phyloP scores from a whole-genome alignment of 2,329 filamentous ascomycete species.

The Diaporthe amygdali region DNA sequence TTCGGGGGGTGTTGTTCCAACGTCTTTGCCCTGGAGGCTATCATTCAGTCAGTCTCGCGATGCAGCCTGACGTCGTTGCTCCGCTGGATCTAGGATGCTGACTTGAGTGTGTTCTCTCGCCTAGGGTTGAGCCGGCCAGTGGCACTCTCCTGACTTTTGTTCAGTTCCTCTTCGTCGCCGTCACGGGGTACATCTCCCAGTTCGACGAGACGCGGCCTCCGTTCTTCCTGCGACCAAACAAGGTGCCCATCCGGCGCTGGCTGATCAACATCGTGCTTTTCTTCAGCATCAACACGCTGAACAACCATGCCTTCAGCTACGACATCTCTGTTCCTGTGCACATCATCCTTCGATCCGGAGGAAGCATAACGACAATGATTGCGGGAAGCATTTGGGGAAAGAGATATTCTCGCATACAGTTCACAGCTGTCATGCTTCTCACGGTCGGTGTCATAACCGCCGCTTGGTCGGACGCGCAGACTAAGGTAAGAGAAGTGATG shows the following conservation, averaged over 20 bases:
- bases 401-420: slow-evolving; percentile 79
- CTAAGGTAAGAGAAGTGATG: slow-evolving; percentile 66
- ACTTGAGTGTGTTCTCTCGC: slow-evolving; percentile 26
- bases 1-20: slow-evolving; percentile 76
- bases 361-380: slow-evolving; percentile 92
- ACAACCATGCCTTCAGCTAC: slow-evolving; percentile 98
- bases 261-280: slow-evolving; percentile 87
- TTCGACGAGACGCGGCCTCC: slow-evolving; percentile 71
- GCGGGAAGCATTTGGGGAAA: slow-evolving; percentile 90
- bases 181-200: slow-evolving; percentile 78
- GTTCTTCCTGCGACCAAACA: slow-evolving; percentile 76
- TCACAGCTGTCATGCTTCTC: slow-evolving; percentile 80
- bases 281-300: slow-evolving; percentile 91
- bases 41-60: slow-evolving; percentile 76
- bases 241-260: slow-evolving; percentile 86
- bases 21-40: slow-evolving; percentile 95
- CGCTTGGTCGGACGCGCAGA: slow-evolving; percentile 86
- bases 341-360: slow-evolving; percentile 93
- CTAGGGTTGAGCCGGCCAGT: slow-evolving; percentile 80
- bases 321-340: slow-evolving; percentile 95
- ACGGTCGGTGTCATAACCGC: slow-evolving; percentile 87
- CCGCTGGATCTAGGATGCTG: slow-evolving; percentile 21
- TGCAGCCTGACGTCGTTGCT: not conserved
- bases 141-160: slow-evolving; percentile 88
- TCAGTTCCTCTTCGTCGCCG: slow-evolving; percentile 83